Base-by-base conservation (phyloP, 2,329 filamentous ascomycete genomes). In the Nothophaeocryptopus gaeumannii region DNA sequence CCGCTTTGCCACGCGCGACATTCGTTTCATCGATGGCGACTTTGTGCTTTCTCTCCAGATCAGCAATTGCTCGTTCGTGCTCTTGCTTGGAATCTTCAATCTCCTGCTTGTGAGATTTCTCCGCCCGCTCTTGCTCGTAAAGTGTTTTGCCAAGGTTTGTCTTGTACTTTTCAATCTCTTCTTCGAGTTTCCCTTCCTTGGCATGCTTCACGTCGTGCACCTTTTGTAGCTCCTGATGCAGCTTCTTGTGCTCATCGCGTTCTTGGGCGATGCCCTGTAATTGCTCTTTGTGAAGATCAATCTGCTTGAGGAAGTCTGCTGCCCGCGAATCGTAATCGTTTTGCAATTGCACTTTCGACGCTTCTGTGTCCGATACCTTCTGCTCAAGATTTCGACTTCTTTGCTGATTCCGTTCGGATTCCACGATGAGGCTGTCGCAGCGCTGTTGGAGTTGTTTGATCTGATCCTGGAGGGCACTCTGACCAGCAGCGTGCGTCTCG, bases 401-500 rank as follows among this genome's bases (percentile, higher is more conserved):
- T n/a, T 46, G 15, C 16, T 53, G 35, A 9, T 33, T 47, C 47
- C 42, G 42, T 11, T 58, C 45, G 16, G 44, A 39, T 11, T 62
- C 54, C 11, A 39, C 45, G 14, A 47, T 49, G 4, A 54, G 29
- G 9, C 16, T 40, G 11, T 56, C 46, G 35, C 55, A 39, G 14
- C 50, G 51, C 10, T 37, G 30, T 32, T 56, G 50, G 2, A 63
- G 39, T 8, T 46, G 45, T 5, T 57, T 43, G n/a, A 60, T 32
- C 14, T 65, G 47, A 14, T 58, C 47, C 26, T 56, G 47, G 15
- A 52, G 31, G 2, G 43, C 37, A 11, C 47, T 43, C 12, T 51
- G 50, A 10, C 41, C 45, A 5, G 43, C 49, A 12, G 38, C 41
- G 30, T 53, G 36, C 15, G 61, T 47, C 33, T 61, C 51, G 7